phyloP scores from a whole-genome alignment of 139 green algal species.

The Mesotaenium endlicherianum region DNA sequence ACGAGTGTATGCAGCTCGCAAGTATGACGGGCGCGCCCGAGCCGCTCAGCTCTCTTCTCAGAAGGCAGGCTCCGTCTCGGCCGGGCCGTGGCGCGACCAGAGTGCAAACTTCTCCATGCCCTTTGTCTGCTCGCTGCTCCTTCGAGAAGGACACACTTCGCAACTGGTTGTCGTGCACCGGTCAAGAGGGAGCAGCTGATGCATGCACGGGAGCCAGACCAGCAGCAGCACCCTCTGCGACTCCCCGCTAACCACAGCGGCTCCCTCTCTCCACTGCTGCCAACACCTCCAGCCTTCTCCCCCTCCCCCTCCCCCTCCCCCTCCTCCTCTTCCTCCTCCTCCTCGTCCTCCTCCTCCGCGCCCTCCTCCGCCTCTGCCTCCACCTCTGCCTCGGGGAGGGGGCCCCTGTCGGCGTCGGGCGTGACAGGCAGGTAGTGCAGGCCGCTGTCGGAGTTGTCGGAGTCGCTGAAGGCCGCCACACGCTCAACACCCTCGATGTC shows the following conservation, averaged over 20 bases:
- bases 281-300: background rate
- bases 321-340: background rate
- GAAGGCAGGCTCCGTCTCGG: no score
- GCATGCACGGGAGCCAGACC: background rate
- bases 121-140: no score
- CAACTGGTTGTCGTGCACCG: background rate
- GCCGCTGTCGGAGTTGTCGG: conserved; percentile 36
- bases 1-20: no score
- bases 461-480: conserved; percentile 47
- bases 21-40: no score
- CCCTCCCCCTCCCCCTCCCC: background rate
- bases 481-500: conserved; percentile 44
- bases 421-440: conserved; percentile 38
- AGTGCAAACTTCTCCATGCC: no score
- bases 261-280: background rate
- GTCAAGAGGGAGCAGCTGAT: background rate
- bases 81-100: no score
- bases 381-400: background rate
- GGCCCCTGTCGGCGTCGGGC: background rate
- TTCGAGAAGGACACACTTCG: no score
- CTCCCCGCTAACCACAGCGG: background rate
- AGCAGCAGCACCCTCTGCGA: background rate
- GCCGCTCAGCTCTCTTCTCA: no score
- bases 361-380: background rate
- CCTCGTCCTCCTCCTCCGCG: background rate